phyloP scores from a whole-genome alignment of 1,284 basidiomycete genomes.

The Microbotryum silenes-acaulis region DNA sequence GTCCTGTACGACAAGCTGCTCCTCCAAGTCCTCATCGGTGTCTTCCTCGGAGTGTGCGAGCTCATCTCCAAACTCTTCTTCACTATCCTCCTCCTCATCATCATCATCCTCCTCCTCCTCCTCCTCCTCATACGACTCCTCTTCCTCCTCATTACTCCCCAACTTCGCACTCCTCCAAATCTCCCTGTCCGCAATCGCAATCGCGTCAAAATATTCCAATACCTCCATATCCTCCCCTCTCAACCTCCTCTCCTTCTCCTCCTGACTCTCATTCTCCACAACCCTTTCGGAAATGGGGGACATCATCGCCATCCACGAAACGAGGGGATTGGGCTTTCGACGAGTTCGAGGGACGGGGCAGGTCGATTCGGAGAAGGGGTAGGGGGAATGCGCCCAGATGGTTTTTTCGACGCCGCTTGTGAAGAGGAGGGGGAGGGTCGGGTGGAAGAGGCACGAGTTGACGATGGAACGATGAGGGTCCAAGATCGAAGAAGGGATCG shows the following conservation, averaged over 20 bases:
- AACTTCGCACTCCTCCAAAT: no score
- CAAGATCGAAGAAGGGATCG: conserved; percentile 9
- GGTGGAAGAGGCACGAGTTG: conserved; percentile 63
- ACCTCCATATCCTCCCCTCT: conserved; percentile 12
- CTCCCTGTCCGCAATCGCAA: conserved; percentile 6
- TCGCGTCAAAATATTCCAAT: conserved; percentile 24
- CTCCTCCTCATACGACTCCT: conserved; percentile 12
- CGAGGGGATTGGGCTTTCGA: neutral
- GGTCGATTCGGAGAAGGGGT: conserved; percentile 48
- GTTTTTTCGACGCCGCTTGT: conserved; percentile 64
- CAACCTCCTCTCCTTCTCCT: neutral
- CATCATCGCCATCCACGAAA: conserved; percentile 2
- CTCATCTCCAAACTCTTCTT: neutral
- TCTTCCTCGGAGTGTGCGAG: neutral
- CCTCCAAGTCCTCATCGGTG: neutral
- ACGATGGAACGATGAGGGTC: conserved; percentile 64
- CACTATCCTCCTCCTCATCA: neutral
- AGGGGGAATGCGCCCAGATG: conserved; percentile 60
- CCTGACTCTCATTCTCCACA: neutral
- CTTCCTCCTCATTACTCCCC: conserved; percentile 8
- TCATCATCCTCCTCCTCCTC: conserved; percentile 2
- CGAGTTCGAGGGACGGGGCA: conserved; percentile 41
- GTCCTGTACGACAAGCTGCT: neutral
- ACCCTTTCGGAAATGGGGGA: conserved; percentile 4
- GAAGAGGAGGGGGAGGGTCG: conserved; percentile 55